phyloP scores from a whole-genome alignment of 2,329 filamentous ascomycete genomes.

The Botrytis byssoidea region DNA sequence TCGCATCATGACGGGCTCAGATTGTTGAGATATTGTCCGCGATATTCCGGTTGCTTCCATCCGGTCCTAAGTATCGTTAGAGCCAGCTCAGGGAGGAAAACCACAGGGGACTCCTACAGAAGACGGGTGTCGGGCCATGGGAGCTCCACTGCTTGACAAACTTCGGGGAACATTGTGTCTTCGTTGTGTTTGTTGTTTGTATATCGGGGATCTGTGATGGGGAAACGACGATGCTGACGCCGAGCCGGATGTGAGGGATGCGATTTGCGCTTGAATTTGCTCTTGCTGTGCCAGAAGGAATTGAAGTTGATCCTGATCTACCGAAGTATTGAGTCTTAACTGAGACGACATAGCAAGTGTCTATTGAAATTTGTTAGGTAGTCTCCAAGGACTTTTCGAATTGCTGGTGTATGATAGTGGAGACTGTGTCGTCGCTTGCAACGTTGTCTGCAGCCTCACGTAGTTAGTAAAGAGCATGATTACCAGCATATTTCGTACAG shows the following conservation, averaged over 20 bases:
- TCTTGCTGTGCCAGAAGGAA: conserved; percentile 32
- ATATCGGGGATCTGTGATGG: conserved; percentile 33
- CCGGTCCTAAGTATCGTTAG: conserved; percentile 36
- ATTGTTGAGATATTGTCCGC: conserved; percentile 35
- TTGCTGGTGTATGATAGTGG: conserved; percentile 21
- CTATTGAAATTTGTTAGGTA: conserved; percentile 22
- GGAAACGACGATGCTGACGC: conserved; percentile 26
- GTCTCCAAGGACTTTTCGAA: neutral
- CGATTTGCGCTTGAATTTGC: conserved; percentile 34
- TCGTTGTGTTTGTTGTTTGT: conserved; percentile 33
- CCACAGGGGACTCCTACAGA: conserved; percentile 32
- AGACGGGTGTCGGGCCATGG: conserved; percentile 34
- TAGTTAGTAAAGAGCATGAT: conserved; percentile 20
- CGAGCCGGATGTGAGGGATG: conserved; percentile 23
- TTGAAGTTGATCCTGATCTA: conserved; percentile 29
- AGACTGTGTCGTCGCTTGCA: conserved; percentile 20
- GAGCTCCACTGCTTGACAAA: conserved; percentile 34
- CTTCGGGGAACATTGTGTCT: conserved; percentile 35
- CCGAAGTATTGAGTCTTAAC: conserved; percentile 28
- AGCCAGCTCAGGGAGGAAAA: conserved; percentile 24
- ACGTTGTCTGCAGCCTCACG: conserved; percentile 31
- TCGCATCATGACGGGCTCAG: conserved; percentile 36
- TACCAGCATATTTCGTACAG: conserved; percentile 15
- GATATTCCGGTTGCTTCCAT: conserved; percentile 27
- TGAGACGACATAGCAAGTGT: conserved; percentile 30